Conservation (phyloP, 345 rosid genomes). For the Eucalyptus erythrocorys region DNA sequence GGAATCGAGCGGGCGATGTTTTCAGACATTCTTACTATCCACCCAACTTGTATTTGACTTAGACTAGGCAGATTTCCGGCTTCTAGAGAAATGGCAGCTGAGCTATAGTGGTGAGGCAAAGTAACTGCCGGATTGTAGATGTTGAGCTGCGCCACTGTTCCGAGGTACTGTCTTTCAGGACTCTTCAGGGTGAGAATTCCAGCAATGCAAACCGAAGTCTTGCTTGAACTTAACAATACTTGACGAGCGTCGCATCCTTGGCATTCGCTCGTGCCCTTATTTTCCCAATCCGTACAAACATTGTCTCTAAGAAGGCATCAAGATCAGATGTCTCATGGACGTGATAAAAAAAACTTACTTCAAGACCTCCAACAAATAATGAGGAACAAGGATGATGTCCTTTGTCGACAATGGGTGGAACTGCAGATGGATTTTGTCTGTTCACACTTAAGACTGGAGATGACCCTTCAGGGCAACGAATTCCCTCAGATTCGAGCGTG, state of each 20-base stretch:
- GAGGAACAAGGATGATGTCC: too few relatives aligned
- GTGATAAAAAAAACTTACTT: neutral
- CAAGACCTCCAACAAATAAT: neutral
- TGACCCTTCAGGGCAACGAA: too few relatives aligned
- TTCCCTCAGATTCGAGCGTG: too few relatives aligned
- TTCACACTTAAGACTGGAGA: too few relatives aligned
- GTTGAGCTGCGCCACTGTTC: neutral
- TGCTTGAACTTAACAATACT: neutral
- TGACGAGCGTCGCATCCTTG: rapidly evolving
- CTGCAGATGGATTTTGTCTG: too few relatives aligned
- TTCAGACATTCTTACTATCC: neutral
- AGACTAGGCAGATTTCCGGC: neutral
- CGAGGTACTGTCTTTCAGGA: neutral
- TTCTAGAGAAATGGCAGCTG: neutral
- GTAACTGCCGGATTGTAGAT: neutral
- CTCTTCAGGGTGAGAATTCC: neutral
- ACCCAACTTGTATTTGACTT: neutral
- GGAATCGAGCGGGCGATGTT: neutral
- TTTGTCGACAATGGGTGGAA: too few relatives aligned
- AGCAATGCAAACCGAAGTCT: neutral
- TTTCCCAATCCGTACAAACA: neutral
- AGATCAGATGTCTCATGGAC: neutral
- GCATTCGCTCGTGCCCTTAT: neutral
- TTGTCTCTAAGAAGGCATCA: rapidly evolving
- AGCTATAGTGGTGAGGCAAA: neutral